A percentile compares a stretch with the other conserved stretches of the same genome.
These are phyloP conservation scores for Triticum dicoccoides DNA, from an alignment of 176 grass and related monocot species.

Conservation along the genomic window DNA sequence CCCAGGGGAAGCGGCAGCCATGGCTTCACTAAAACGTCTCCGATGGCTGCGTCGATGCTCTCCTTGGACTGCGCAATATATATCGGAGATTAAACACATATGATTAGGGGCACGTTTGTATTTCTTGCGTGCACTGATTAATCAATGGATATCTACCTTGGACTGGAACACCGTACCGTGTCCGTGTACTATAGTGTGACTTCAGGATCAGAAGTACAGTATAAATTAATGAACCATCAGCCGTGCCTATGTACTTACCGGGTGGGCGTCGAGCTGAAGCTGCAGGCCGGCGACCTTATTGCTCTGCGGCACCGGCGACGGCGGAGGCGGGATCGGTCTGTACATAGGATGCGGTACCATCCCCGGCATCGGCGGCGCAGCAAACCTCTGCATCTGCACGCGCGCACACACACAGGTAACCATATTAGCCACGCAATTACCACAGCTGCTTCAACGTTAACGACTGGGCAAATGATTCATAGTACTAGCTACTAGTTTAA, in stretches of 20 bases:
- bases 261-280: constrained; percentile 69
- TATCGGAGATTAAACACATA: too few species aligned
- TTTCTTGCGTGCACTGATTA: too few species aligned
- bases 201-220: not conserved
- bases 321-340: constrained; percentile 38
- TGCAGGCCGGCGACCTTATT: constrained; percentile 46
- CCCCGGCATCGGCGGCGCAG: constrained; percentile 39
- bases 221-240: not conserved
- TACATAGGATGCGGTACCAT: constrained; percentile 60
- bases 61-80: constrained; percentile 58
- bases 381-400: constrained; percentile 50
- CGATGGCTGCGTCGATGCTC: constrained; percentile 88
- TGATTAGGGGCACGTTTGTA: too few species aligned
- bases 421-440: not conserved
- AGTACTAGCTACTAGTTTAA: not conserved
- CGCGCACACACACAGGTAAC: not conserved
- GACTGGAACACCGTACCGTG: too few species aligned
- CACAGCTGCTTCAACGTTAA: not conserved
- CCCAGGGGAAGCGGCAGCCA: constrained; percentile 93
- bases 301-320: not conserved
- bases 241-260: constrained; percentile 32
- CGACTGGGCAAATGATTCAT: not conserved
- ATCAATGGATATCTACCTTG: too few species aligned
- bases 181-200: not conserved
- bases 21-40: constrained; percentile 95